Evolutionary conservation across 2,329 filamentous ascomycete genomes (phyloP).

Genomic region (Ophiostoma angusticollis): DNA sequence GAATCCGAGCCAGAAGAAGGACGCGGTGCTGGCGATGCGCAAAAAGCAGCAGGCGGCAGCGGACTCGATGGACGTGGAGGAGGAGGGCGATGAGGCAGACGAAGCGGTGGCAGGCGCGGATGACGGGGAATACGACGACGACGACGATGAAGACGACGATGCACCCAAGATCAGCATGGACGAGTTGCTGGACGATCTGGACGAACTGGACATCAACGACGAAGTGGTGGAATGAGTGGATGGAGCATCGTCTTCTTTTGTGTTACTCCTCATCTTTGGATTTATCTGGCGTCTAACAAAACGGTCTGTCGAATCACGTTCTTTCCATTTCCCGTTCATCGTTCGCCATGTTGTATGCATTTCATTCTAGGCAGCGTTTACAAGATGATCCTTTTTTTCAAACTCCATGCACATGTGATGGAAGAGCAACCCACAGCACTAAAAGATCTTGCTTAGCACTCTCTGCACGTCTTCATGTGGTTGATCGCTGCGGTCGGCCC

Average conservation of each 20-base stretch:
- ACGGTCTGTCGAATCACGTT: no score
- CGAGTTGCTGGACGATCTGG: constrained; percentile 82
- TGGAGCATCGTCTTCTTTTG: not conserved
- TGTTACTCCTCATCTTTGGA: not conserved
- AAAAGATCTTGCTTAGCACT: constrained; percentile 55
- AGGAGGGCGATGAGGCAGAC: constrained; percentile 41
- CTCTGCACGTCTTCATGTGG: constrained; percentile 45
- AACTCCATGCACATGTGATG: no score
- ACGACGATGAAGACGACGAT: constrained; percentile 47
- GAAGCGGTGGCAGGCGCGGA: constrained; percentile 37
- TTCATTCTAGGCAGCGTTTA: no score
- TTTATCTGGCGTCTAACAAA: no score
- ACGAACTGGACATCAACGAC: constrained; percentile 66
- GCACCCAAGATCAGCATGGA: constrained; percentile 49
- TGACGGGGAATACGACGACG: constrained; percentile 44
- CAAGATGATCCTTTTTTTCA: no score
- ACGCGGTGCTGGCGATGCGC: constrained; percentile 18
- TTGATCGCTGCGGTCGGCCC: constrained; percentile 32
- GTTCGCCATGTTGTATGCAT: no score
- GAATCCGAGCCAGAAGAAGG: constrained; percentile 39
- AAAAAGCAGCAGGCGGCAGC: constrained; percentile 19
- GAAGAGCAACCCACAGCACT: constrained; percentile 8
- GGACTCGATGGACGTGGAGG: constrained; percentile 32
- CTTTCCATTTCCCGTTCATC: no score
- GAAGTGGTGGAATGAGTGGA: constrained; percentile 6